Base-by-base conservation (phyloP, 495 filamentous ascomycete species). In the Aspergillus funiculosus region DNA sequence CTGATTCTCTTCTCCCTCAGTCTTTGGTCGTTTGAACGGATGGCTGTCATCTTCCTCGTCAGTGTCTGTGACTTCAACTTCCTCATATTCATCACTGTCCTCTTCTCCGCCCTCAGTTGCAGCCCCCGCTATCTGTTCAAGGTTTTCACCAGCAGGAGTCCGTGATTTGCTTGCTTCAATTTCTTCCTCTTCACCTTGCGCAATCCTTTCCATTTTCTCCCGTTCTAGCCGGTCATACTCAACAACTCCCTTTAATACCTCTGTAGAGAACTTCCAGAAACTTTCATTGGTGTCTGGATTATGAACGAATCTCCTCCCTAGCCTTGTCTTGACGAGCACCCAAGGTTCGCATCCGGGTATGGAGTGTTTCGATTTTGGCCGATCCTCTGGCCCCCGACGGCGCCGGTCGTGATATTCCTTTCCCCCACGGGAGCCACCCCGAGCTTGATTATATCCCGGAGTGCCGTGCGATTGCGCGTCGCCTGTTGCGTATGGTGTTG, bases 251-350 rank as follows among this genome's bases (percentile, higher is more conserved):
- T 82, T 80, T 73, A 87, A 78, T 6, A 98, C 75, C 54, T 94
- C 81, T 37, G 82, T 74, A 2, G 92, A 91, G 46, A 94, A 85
- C 52, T 83, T 86, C 92, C 92, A 98, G 65, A 89, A 86, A 60
- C 90, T 96, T 51, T 87, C 80, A 20, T 89, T 84, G 35, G 85
- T 89, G 36, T 78, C 75, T 0, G 77, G 68, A 53, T 97, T 95
- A 64, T 94, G 83, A 2, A 88, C 89, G 61, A 98, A 98, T 39
- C 88, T 73, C 39, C 94, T 76, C 14, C 86, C 86, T 52, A 87
- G 74, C 55, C 87, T 95, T 4, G 92, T 98, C 56, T 86, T 86
- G 20, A 98, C 89, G 3, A 98, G 72, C 6, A 95, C 62, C 92
- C 92, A 98, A n/a, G 89, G 87, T 35, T 81, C 80, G 59, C 81